Evolutionary conservation across 164 flowering plant species (phyloP).

Genomic region (Houttuynia cordata): DNA sequence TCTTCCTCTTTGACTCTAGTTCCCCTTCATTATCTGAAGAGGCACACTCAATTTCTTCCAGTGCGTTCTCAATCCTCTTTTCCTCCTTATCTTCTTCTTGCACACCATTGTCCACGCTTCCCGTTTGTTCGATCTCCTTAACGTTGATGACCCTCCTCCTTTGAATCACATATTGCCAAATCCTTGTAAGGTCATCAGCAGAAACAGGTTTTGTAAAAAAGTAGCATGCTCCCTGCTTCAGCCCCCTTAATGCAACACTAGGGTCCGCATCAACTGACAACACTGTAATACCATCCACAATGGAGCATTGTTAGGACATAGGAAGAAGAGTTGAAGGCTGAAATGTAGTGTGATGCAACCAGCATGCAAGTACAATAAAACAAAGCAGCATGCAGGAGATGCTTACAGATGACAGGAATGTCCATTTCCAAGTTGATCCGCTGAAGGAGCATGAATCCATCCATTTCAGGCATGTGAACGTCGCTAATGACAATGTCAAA

Average conservation of each 20-base stretch:
- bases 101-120: constrained; percentile 39
- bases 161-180: constrained; percentile 89
- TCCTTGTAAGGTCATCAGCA: constrained; percentile 78
- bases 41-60: constrained; percentile 42
- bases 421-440: constrained; percentile 91
- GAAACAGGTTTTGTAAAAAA: constrained; percentile 85
- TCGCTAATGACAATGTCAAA: constrained; percentile 64
- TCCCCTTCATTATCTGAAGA: constrained; percentile 34
- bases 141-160: constrained; percentile 8
- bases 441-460: constrained; percentile 89
- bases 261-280: constrained; percentile 95
- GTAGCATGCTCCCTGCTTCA: constrained; percentile 94
- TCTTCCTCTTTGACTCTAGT: constrained; percentile 15
- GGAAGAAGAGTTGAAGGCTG: background rate
- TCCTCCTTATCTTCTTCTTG: constrained; percentile 9
- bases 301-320: background rate
- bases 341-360: background rate
- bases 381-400: too few relatives aligned
- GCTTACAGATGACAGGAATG: constrained; percentile 85
- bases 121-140: constrained; percentile 13
- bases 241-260: constrained; percentile 87
- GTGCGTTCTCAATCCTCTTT: constrained; percentile 4
- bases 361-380: too few relatives aligned
- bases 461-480: constrained; percentile 98
- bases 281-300: constrained; percentile 40